A percentile compares a stretch with the other conserved stretches of the same genome.
Evolutionary conservation across 495 filamentous ascomycete genomes (phyloP).

Genomic region (Cenococcum geophilum): DNA sequence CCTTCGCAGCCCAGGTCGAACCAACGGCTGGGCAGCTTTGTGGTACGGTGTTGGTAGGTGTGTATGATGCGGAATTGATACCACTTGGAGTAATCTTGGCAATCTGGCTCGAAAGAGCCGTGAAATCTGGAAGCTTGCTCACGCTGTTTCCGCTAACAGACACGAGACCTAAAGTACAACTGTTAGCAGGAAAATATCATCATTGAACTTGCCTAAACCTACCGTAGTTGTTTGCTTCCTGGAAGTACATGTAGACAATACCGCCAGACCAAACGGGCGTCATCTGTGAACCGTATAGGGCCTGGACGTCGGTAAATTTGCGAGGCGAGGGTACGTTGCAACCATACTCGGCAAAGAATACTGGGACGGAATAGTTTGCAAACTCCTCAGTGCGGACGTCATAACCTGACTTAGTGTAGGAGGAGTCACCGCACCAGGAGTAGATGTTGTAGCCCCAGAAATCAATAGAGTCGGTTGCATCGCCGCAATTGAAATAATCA

Average conservation of each 20-base stretch:
- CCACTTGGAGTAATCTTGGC: constrained; percentile 59
- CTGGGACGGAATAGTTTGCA: constrained; percentile 76
- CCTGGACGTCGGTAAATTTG: constrained; percentile 76
- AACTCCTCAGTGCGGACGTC: constrained; percentile 75
- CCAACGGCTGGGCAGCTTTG: constrained; percentile 63
- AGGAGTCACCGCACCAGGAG: constrained; percentile 87
- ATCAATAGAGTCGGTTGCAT: constrained; percentile 61
- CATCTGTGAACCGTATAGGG: constrained; percentile 79
- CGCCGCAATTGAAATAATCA: constrained; percentile 87
- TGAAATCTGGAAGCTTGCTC: constrained; percentile 66
- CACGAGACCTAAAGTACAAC: constrained; percentile 54
- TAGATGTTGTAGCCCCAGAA: constrained; percentile 99
- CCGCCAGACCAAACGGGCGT: constrained; percentile 81
- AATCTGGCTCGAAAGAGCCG: constrained; percentile 63
- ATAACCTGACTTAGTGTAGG: constrained; percentile 68
- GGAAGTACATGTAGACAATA: constrained; percentile 96
- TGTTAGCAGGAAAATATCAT: constrained; percentile 1
- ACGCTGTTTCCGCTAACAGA: constrained; percentile 51
- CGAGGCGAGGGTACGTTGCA: constrained; percentile 77
- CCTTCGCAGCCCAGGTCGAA: constrained; percentile 59
- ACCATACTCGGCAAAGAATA: constrained; percentile 97
- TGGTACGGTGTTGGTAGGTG: constrained; percentile 67
- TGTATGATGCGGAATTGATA: constrained; percentile 61
- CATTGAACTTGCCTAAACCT: constrained; percentile 20
- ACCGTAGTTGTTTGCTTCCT: constrained; percentile 89